Percentiles rank a stretch among this genome's conserved stretches.
Conservation (phyloP, 2,329 filamentous ascomycete species). For the Penicillium digitatum region DNA sequence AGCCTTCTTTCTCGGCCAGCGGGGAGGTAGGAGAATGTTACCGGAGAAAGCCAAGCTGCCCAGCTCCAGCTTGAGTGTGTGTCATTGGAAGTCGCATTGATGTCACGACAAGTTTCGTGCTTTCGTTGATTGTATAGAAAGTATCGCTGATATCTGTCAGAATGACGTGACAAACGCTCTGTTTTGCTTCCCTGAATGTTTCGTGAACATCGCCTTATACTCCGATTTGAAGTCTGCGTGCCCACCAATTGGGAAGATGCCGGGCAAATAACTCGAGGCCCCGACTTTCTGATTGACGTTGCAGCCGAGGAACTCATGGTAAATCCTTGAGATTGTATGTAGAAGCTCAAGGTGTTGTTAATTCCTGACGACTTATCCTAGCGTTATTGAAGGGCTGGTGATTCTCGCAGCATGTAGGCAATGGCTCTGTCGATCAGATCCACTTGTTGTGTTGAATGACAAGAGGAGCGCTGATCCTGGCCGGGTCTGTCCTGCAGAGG, state of each 20-base stretch:
- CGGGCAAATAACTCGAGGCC: conserved; percentile 7
- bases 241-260: conserved; percentile 10
- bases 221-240: conserved; percentile 4
- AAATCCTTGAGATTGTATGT: background rate
- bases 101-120: conserved; percentile 1
- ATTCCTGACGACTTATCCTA: background rate
- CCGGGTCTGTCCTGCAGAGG: background rate
- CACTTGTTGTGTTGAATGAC: background rate
- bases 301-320: conserved; percentile 18
- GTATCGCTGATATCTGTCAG: conserved; percentile 11
- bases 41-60: conserved; percentile 7
- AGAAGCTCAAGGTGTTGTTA: background rate
- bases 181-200: conserved; percentile 9
- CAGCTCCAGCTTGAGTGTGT: background rate
- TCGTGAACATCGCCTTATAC: conserved; percentile 12
- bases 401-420: background rate
- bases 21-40: conserved; percentile 8
- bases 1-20: conserved; percentile 9
- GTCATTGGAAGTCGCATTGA: conserved; percentile 6
- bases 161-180: conserved; percentile 8
- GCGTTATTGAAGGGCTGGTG: background rate
- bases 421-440: background rate
- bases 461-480: background rate
- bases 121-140: conserved; percentile 8
- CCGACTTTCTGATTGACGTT: conserved; percentile 5